Conservation (phyloP, 1,284 basidiomycete genomes). For the Sporisorium exsertum region DNA sequence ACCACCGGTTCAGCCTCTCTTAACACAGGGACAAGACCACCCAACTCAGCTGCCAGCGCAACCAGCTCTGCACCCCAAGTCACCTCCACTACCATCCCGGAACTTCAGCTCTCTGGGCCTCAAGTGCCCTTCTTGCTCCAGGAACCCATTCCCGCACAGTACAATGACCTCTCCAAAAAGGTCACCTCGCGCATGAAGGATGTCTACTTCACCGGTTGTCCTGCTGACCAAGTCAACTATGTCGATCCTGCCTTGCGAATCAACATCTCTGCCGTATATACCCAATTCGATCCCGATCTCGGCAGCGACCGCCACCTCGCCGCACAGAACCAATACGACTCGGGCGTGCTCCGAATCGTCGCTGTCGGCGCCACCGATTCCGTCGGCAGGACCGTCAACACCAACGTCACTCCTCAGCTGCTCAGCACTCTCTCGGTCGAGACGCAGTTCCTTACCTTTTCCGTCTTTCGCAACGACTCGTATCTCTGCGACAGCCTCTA, state of each 20-base stretch:
- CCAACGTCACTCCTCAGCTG: constrained; percentile 29
- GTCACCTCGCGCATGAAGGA: constrained; percentile 45
- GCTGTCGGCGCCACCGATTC: constrained; percentile 53
- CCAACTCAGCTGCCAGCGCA: constrained; percentile 9
- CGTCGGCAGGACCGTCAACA: constrained; percentile 43
- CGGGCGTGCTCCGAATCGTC: constrained; percentile 54
- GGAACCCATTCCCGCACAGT: constrained; percentile 34
- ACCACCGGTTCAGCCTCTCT: constrained; percentile 48
- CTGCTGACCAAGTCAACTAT: constrained; percentile 36
- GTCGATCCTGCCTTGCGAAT: constrained; percentile 49
- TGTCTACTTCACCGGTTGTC: constrained; percentile 56
- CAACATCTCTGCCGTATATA: constrained; percentile 65
- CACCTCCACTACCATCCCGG: constrained; percentile 47
- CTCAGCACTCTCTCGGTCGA: constrained; percentile 55
- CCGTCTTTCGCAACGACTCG: constrained; percentile 57
- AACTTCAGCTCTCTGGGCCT: constrained; percentile 40
- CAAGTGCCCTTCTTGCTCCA: constrained; percentile 50
- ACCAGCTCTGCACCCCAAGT: constrained; percentile 20
- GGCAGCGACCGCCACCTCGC: constrained; percentile 22
- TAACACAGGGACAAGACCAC: constrained; percentile 31
- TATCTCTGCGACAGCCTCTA: constrained; percentile 63
- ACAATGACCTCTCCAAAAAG: constrained; percentile 20
- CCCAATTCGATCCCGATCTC: constrained; percentile 54
- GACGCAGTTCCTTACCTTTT: constrained; percentile 58
- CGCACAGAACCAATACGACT: constrained; percentile 18